These are phyloP conservation scores for Euryodendron excelsum DNA, from an alignment of 148 eudicot species.

Conservation along the genomic window DNA sequence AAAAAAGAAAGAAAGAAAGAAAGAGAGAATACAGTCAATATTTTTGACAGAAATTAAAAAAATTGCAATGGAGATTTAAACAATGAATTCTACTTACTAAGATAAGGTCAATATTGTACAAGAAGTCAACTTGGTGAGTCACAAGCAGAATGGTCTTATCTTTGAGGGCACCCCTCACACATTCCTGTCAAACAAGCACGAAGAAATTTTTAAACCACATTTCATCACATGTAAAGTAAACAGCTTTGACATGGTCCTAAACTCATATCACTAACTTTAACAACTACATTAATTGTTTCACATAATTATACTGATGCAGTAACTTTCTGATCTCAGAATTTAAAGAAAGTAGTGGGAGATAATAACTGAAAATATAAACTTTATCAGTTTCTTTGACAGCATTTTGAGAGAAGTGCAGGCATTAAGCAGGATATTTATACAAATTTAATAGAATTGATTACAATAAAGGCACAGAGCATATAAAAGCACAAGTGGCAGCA, in stretches of 20 bases:
- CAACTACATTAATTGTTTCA: neutral
- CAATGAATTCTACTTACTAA: conserved; percentile 40
- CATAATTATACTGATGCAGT: neutral
- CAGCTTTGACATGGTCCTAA: neutral
- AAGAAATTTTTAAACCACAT: neutral
- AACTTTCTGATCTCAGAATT: neutral
- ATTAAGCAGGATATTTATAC: neutral
- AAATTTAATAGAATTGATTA: neutral
- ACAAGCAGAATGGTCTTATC: conserved; percentile 85
- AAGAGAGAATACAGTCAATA: neutral
- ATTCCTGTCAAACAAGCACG: conserved; percentile 56
- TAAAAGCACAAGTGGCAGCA: neutral
- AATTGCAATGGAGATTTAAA: neutral
- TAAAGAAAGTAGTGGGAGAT: neutral
- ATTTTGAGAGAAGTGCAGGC: neutral
- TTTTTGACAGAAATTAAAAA: neutral
- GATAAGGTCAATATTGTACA: conserved; percentile 87
- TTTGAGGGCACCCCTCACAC: conserved; percentile 79
- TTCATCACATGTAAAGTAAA: neutral
- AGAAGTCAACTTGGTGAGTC: conserved; percentile 96
- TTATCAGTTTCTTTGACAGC: neutral
- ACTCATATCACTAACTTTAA: neutral
- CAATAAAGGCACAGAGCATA: neutral
- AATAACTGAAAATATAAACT: neutral
- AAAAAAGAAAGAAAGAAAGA: too few species aligned